A percentile compares a stretch with the other conserved stretches of the same genome.
Conservation (phyloP, 2,329 filamentous ascomycete species). For the Stemphylium vesicarium region DNA sequence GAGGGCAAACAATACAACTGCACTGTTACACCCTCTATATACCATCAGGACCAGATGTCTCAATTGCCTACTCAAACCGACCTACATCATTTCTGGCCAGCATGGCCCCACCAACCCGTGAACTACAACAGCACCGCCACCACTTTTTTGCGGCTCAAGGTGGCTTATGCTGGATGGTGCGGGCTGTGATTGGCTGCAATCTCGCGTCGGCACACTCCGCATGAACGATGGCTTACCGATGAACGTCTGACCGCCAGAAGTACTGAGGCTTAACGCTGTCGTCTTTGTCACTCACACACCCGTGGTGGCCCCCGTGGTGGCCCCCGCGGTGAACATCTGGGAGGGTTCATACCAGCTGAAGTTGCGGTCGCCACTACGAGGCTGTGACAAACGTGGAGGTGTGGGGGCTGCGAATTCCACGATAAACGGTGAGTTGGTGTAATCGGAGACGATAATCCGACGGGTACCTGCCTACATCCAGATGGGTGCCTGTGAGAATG, state of each 20-base stretch:
- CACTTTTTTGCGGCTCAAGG: conserved; percentile 12
- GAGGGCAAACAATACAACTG: background rate
- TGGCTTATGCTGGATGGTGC: conserved; percentile 15
- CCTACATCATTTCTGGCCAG: conserved; percentile 8
- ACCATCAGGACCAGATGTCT: conserved; percentile 18
- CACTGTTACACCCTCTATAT: conserved; percentile 16
- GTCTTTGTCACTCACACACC: conserved; percentile 1
- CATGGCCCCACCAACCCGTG: conserved; percentile 13
- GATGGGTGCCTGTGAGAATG: conserved; percentile 8
- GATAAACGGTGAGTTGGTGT: background rate
- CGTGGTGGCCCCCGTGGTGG: conserved; percentile 15
- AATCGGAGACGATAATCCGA: conserved; percentile 2
- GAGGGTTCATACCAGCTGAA: conserved; percentile 24
- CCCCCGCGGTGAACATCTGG: conserved; percentile 8
- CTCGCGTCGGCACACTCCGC: conserved; percentile 9
- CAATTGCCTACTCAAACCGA: conserved; percentile 15
- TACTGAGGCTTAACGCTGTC: conserved; percentile 13
- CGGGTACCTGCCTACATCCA: conserved; percentile 11
- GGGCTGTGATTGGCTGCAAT: conserved; percentile 19
- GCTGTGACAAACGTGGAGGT: conserved; percentile 18
- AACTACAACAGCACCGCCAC: conserved; percentile 12
- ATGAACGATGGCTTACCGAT: conserved; percentile 16
- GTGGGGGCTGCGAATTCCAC: conserved; percentile 19
- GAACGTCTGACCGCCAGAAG: conserved; percentile 10
- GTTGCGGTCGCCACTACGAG: conserved; percentile 20